Base-by-base conservation (phyloP, 2,329 filamentous ascomycete genomes). In the Corniculantispora saksenae region DNA sequence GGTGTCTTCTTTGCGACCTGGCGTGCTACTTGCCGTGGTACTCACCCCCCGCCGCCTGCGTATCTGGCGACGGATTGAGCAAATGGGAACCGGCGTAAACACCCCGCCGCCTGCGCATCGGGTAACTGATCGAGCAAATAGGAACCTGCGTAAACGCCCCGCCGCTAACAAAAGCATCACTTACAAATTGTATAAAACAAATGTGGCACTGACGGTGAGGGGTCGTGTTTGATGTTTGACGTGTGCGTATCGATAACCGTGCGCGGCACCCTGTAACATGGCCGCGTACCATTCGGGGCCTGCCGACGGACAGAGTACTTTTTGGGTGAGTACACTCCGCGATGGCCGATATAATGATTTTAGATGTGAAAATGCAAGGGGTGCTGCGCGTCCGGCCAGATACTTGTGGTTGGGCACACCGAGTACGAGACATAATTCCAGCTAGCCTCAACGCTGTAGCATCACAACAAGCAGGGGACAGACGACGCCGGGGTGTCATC, bases 161-260 rank as follows among this genome's bases (percentile, higher is more conserved):
- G 56, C 43, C 38, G 19, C 17, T 19, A 23, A 25, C 38, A 25
- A 25, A 47, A n/a, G 56, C 19, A 27, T 8, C 47, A 25, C 40
- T 15, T 4, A 19, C 25, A 58, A 17, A 32, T 27, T 35, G 25
- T 12, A 48, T n/a, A 17, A 43, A 32, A 45, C 35, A 13, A 47
- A 25, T 17, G 19, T 45, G 32, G 38, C 38, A 43, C 38, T 53
- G 27, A 32, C 47, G 13, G 27, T 35, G 61, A 63, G 53, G 61
- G 61, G 61, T 21, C 15, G 40, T 57, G 53, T 56, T 62, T 62
- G 35, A 55, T 62, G 60, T 62, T 62, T 56, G 51, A 63, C 43
- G 53, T 56, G 4, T 27, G 21, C 43, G 27, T 25, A 27, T 48
- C 19, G 60, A 47, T 47, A 63, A 56, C 61, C 61, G 61, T 63